Conservation (phyloP, 2,329 filamentous ascomycete genomes). For the Aspergillus sojae region DNA sequence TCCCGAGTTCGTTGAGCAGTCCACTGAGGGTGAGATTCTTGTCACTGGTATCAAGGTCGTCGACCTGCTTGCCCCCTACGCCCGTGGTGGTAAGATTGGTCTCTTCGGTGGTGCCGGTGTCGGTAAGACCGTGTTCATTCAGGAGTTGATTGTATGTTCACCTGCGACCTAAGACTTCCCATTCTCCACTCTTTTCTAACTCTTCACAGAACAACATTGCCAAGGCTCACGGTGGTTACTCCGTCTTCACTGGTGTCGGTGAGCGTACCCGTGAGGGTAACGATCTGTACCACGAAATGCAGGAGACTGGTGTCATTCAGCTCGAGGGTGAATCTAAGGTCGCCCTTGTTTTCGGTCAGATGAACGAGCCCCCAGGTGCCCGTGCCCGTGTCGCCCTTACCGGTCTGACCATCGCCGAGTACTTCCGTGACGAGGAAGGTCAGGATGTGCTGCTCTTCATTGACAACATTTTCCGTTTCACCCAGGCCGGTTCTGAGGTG, state of each 20-base stretch:
- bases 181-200: background rate
- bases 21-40: slow-evolving; percentile 92
- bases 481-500: slow-evolving; percentile 99
- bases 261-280: slow-evolving; percentile 99
- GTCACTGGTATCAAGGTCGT: slow-evolving; percentile 99
- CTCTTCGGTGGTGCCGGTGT: slow-evolving; percentile 99
- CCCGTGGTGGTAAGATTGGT: slow-evolving; percentile 99
- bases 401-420: slow-evolving; percentile 69
- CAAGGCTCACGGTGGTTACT: slow-evolving; percentile 99
- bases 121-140: slow-evolving; percentile 99
- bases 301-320: slow-evolving; percentile 99
- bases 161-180: background rate
- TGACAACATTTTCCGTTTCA: slow-evolving; percentile 99
- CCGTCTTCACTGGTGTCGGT: slow-evolving; percentile 99
- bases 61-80: slow-evolving; percentile 97
- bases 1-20: slow-evolving; percentile 91
- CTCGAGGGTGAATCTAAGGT: slow-evolving; percentile 99
- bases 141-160: slow-evolving; percentile 82
- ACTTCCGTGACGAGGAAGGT: slow-evolving; percentile 78
- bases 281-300: slow-evolving; percentile 99
- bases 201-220: slow-evolving; percentile 91
- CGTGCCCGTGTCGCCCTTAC: slow-evolving; percentile 99
- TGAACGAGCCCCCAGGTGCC: slow-evolving; percentile 99
- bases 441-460: slow-evolving; percentile 99
- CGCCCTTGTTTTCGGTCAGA: slow-evolving; percentile 98